phyloP scores from a whole-genome alignment of 805 yeast genomes.

The Candida methanosorbosa region DNA sequence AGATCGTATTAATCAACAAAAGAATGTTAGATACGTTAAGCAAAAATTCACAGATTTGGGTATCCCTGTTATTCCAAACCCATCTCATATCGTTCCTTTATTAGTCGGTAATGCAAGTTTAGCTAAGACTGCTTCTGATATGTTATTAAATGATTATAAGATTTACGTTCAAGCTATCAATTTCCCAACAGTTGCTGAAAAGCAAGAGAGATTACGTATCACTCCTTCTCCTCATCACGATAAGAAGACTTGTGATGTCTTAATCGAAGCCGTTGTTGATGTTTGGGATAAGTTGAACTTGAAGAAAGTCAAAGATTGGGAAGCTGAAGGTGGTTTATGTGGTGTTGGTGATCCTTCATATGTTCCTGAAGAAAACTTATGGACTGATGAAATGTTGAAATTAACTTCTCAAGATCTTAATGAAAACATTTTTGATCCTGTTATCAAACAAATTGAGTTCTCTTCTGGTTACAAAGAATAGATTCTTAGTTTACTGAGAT shows the following conservation, averaged over 20 bases:
- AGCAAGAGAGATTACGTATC: slow-evolving; percentile 91
- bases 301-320: slow-evolving; percentile 75
- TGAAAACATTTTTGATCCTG: slow-evolving; percentile 57
- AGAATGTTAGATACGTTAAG: slow-evolving; percentile 80
- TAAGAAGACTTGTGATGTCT: slow-evolving; percentile 62
- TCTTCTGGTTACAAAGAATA: too few relatives aligned
- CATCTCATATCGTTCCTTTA: slow-evolving; percentile 94
- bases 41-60: slow-evolving; percentile 57
- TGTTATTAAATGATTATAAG: slow-evolving; percentile 71
- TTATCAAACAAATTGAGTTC: slow-evolving; percentile 54
- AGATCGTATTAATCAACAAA: slow-evolving; percentile 80
- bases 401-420: slow-evolving; percentile 58
- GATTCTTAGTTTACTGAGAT: too few relatives aligned
- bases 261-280: slow-evolving; percentile 71
- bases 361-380: slow-evolving; percentile 48
- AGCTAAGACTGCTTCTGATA: slow-evolving; percentile 87
- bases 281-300: slow-evolving; percentile 71
- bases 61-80: slow-evolving; percentile 95
- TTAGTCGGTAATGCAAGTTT: slow-evolving; percentile 90
- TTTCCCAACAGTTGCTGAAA: slow-evolving; percentile 95
- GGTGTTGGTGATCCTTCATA: slow-evolving; percentile 61
- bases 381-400: slow-evolving; percentile 78
- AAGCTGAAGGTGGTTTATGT: slow-evolving; percentile 73
- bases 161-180: slow-evolving; percentile 98
- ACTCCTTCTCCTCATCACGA: slow-evolving; percentile 99